Evolutionary conservation across 768 basidiomycete species (phyloP).

Genomic region (Pholiota microspora): DNA sequence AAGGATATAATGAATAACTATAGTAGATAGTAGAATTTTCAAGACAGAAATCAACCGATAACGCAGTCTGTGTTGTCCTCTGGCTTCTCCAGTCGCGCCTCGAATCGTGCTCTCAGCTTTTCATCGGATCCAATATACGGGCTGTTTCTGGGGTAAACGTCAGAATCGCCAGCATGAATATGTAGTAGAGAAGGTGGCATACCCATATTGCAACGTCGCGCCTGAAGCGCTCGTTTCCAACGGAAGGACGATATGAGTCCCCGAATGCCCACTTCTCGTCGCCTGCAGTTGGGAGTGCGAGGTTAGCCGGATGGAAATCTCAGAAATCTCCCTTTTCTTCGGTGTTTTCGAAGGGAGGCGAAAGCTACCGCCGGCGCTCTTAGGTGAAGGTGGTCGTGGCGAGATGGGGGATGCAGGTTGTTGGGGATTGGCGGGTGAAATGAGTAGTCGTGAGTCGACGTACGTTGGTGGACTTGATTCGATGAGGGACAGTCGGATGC

Average conservation of each 20-base stretch:
- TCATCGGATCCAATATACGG: conserved; percentile 47
- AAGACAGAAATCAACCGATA: conserved; percentile 32
- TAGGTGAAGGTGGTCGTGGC: neutral
- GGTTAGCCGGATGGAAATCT: conserved; percentile 37
- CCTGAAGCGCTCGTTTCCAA: conserved; percentile 41
- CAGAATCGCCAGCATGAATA: neutral
- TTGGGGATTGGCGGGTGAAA: conserved; percentile 1
- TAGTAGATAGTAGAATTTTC: neutral
- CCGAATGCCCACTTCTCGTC: conserved; percentile 12
- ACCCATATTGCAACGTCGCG: conserved; percentile 52
- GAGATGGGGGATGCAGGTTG: neutral
- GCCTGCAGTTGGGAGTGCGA: conserved; percentile 31
- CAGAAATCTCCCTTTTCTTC: conserved; percentile 23
- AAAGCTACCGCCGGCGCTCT: neutral
- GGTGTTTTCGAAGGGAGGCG: neutral
- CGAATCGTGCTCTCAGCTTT: conserved; percentile 41
- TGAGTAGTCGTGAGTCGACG: conserved; percentile 49
- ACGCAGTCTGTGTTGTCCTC: conserved; percentile 41
- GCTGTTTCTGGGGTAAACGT: conserved; percentile 32
- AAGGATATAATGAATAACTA: neutral
- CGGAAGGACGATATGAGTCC: conserved; percentile 32
- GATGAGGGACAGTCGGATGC: conserved; percentile 47
- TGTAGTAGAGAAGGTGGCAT: too few species aligned
- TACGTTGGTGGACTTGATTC: conserved; percentile 59
- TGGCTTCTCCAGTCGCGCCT: conserved; percentile 40